Percentiles rank a stretch among this genome's conserved stretches.
These are phyloP conservation scores for Fereydounia khargensis DNA, from an alignment of 1,284 basidiomycete genomes.

Conservation along the genomic window DNA sequence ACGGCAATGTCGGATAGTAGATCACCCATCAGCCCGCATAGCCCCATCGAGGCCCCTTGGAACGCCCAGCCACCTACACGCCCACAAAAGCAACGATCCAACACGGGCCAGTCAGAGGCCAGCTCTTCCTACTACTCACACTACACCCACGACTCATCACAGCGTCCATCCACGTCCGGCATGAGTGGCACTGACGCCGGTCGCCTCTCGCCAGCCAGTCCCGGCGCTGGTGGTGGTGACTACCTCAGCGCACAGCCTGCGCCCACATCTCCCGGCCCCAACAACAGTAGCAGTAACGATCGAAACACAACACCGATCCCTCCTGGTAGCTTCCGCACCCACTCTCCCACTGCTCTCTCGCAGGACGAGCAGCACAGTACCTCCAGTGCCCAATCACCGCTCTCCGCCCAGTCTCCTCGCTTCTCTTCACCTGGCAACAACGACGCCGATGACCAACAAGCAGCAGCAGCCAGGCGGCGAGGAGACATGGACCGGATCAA, in stretches of 20 bases:
- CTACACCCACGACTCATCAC: conserved; percentile 1
- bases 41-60: background rate
- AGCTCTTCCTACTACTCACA: conserved; percentile 17
- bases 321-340: background rate
- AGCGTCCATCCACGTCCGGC: conserved; percentile 9
- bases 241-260: conserved; percentile 6
- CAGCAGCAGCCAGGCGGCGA: conserved; percentile 1
- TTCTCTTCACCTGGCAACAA: background rate
- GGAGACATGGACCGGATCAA: conserved; percentile 35
- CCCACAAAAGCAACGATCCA: conserved; percentile 19
- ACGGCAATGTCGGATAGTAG: background rate
- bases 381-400: too few relatives aligned
- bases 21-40: background rate
- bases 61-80: background rate
- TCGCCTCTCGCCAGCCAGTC: background rate
- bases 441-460: background rate
- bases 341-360: background rate
- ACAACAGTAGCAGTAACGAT: background rate
- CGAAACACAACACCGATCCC: background rate
- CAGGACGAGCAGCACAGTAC: too few relatives aligned
- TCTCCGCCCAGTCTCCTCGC: background rate
- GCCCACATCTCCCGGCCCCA: background rate
- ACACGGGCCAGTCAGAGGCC: conserved; percentile 16
- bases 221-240: background rate
- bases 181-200: background rate